These are phyloP conservation scores for Alternaria sp. DNA, from an alignment of 2,329 filamentous ascomycete genomes.

Conservation along the genomic window DNA sequence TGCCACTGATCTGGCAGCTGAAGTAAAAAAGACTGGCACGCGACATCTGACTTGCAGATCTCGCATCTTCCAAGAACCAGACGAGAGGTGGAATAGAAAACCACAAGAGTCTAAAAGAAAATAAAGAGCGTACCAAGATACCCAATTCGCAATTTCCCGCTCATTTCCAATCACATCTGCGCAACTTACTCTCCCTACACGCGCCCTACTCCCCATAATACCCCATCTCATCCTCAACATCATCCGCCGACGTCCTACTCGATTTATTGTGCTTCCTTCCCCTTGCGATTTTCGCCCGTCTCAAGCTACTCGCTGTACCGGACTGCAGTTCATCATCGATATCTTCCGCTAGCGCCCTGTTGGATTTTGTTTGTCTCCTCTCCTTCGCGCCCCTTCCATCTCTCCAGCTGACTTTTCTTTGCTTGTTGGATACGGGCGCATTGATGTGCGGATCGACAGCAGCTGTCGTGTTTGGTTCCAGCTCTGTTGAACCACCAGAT, in stretches of 20 bases:
- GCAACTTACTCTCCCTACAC: no score
- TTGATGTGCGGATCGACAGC: no score
- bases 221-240: background rate
- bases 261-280: background rate
- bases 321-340: background rate
- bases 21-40: background rate
- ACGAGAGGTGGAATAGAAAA: no score
- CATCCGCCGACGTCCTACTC: background rate
- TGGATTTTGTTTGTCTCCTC: background rate
- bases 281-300: background rate
- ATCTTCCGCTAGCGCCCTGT: background rate
- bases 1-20: background rate
- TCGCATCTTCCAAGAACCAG: background rate
- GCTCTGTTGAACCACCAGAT: no score
- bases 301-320: background rate
- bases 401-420: background rate
- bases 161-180: no score
- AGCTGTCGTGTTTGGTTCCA: no score
- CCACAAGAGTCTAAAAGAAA: no score
- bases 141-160: no score
- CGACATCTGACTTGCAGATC: background rate
- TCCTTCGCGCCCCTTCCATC: background rate
- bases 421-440: background rate
- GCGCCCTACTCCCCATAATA: background rate
- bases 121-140: no score